Percentiles rank a stretch among this genome's conserved stretches.
Evolutionary conservation across 2,329 filamentous ascomycete species (phyloP).

Genomic region (Penicillium sp.): DNA sequence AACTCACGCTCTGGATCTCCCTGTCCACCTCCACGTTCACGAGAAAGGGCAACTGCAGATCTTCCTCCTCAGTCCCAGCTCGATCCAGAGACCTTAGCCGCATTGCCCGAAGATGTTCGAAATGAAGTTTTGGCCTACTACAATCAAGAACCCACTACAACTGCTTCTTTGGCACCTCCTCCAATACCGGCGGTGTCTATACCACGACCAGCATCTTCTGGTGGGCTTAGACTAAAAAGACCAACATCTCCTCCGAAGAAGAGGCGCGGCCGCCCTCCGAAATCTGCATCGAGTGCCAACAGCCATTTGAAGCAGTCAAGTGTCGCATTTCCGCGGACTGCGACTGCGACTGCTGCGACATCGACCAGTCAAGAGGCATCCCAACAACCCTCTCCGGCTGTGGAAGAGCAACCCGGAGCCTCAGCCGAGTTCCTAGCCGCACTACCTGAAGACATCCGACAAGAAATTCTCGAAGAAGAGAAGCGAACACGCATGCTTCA

Average conservation of each 20-base stretch:
- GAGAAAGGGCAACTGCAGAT: slow-evolving; percentile 32
- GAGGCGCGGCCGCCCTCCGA: slow-evolving; percentile 57
- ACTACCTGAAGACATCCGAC: slow-evolving; percentile 77
- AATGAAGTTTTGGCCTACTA: slow-evolving; percentile 81
- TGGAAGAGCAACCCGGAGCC: slow-evolving; percentile 45
- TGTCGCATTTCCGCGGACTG: slow-evolving; percentile 57
- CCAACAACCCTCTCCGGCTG: slow-evolving; percentile 32
- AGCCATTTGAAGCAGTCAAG: slow-evolving; percentile 73
- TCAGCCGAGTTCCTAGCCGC: slow-evolving; percentile 78
- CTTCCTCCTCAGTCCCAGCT: slow-evolving; percentile 73
- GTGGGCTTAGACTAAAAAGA: slow-evolving; percentile 42
- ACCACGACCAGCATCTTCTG: slow-evolving; percentile 49
- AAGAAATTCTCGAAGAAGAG: slow-evolving; percentile 78
- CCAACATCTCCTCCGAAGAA: slow-evolving; percentile 70
- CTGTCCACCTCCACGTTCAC: slow-evolving; percentile 35
- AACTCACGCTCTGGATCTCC: slow-evolving; percentile 34
- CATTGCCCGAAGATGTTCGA: slow-evolving; percentile 83
- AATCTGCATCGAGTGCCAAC: slow-evolving; percentile 55
- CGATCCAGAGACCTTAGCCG: slow-evolving; percentile 81
- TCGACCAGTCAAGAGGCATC: slow-evolving; percentile 14
- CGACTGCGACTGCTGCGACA: slow-evolving; percentile 14
- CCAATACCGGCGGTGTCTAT: slow-evolving; percentile 46
- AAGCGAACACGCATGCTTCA: slow-evolving; percentile 64
- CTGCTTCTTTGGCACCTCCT: slow-evolving; percentile 15
- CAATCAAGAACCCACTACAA: slow-evolving; percentile 32